Evolutionary conservation across 306 rosid species (phyloP), one percentile per base, ranked within the genome.

Genomic region (Pueraria montana): DNA sequence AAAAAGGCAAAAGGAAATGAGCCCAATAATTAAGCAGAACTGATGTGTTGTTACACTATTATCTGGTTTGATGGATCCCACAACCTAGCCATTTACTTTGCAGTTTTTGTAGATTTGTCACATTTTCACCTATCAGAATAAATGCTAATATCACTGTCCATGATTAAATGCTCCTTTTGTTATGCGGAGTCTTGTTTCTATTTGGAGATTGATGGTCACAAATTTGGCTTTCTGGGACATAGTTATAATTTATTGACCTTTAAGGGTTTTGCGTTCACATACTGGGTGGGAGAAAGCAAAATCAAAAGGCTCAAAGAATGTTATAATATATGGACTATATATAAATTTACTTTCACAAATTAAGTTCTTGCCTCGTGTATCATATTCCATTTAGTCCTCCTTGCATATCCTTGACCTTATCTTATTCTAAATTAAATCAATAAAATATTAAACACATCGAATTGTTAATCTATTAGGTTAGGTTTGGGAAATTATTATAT

Each of bases 1-100:
- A 50, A 85, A 82, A 80, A 70, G 82, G 83, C 45, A 81, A 76
- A 81, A 81, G 55, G 4, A 62, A 34, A 81, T 30, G 12, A 20
- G 4, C 38, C 61, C 53, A 45, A 74, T 73, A 62, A 81, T 52
- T 67, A 77, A 77, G 62, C 59, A 14, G 18, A 77, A 26, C 2
- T 11, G 2, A 2, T 20, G 69, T 50, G 30, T 12, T 36, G 38
- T 23, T 50, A 14, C 24, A 66, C 58, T 34, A 16, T 68, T 0
- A 63, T 49, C 27, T 34, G 26, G 42, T 79, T 67, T 66, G n/a
- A 13, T 78, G 75, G 82, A 78, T 66, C 76, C 82, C 82, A 65
- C 76, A 65, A 27, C 9, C n/a, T 43, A 30, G 62, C 11, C 13
- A 55, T 11, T 48, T 64, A 4, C 50, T 64, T 77, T 45, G 42